A percentile compares a stretch with the other conserved stretches of the same genome.
Evolutionary conservation across 2,329 filamentous ascomycete genomes (phyloP).

Genomic region (Chaetomium olivaceum): DNA sequence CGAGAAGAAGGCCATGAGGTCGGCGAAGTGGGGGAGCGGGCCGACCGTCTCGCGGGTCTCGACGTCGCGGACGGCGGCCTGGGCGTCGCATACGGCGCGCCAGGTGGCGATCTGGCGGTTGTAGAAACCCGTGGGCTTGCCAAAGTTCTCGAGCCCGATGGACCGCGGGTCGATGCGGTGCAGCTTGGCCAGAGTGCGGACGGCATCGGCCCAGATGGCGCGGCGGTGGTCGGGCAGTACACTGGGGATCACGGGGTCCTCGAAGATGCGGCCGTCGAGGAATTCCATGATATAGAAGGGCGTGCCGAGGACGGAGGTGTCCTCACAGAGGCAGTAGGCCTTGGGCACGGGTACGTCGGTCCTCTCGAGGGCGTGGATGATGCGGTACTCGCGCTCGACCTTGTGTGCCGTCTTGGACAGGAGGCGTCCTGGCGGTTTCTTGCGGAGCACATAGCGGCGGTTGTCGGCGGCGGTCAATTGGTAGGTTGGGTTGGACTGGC

Average conservation of each 20-base stretch:
- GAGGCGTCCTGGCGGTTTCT: slow-evolving; percentile 95
- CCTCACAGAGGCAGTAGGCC: slow-evolving; percentile 83
- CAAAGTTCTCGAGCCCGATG: slow-evolving; percentile 72
- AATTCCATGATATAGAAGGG: slow-evolving; percentile 98
- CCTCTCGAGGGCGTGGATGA: slow-evolving; percentile 72
- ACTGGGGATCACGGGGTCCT: slow-evolving; percentile 79
- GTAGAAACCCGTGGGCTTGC: slow-evolving; percentile 77
- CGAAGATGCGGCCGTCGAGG: slow-evolving; percentile 88
- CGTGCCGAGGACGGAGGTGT: slow-evolving; percentile 76
- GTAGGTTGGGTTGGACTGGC: slow-evolving; percentile 97
- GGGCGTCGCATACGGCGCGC: slow-evolving; percentile 72
- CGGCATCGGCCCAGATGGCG: slow-evolving; percentile 82
- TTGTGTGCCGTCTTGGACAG: slow-evolving; percentile 93
- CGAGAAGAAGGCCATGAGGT: slow-evolving; percentile 76
- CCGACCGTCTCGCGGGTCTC: slow-evolving; percentile 78
- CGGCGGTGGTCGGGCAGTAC: slow-evolving; percentile 67
- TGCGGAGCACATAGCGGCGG: slow-evolving; percentile 82
- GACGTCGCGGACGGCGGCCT: slow-evolving; percentile 72
- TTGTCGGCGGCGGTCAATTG: slow-evolving; percentile 74
- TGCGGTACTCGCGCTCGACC: slow-evolving; percentile 92
- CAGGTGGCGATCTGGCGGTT: slow-evolving; percentile 83
- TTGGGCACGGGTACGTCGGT: slow-evolving; percentile 86
- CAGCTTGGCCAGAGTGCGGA: slow-evolving; percentile 80
- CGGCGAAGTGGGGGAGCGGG: slow-evolving; percentile 77
- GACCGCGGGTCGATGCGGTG: slow-evolving; percentile 69